Conservation (phyloP, 108 stramenopile genomes). For the Chaetoceros muelleri region DNA sequence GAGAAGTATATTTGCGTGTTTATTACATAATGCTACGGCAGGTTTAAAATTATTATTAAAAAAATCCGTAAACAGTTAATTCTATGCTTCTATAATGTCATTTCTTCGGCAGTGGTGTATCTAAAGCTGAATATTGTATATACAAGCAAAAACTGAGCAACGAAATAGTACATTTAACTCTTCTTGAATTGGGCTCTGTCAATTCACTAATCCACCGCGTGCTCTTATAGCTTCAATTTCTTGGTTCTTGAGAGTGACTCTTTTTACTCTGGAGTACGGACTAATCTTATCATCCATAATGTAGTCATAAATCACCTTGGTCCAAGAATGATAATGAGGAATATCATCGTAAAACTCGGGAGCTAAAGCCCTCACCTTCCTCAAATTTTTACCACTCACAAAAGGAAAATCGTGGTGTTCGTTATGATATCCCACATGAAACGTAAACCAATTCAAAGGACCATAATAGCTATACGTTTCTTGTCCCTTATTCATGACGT, state of each 20-base stretch:
- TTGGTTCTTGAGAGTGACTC: constrained; percentile 14
- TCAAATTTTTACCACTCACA: constrained; percentile 68
- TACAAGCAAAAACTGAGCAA: no score
- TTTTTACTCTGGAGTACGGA: constrained; percentile 72
- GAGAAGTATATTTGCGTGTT: no score
- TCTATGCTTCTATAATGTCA: no score
- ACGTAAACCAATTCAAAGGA: constrained; percentile 80
- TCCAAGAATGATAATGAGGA: constrained; percentile 74
- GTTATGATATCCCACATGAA: constrained; percentile 96
- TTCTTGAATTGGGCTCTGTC: no score
- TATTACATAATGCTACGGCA: no score
- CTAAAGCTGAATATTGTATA: no score
- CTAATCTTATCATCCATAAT: constrained; percentile 62
- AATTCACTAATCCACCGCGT: not conserved
- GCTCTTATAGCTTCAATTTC: not conserved
- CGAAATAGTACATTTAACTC: no score
- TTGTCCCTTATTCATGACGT: constrained; percentile 67
- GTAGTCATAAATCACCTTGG: constrained; percentile 75
- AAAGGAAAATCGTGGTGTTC: constrained; percentile 95
- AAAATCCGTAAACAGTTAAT: no score
- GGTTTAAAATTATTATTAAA: no score
- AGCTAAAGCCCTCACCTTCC: constrained; percentile 64
- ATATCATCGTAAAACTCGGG: constrained; percentile 85
- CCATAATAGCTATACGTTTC: constrained; percentile 91
- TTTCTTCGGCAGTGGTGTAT: no score